phyloP scores from a whole-genome alignment of 306 rosid species.

The Mucuna pruriens region DNA sequence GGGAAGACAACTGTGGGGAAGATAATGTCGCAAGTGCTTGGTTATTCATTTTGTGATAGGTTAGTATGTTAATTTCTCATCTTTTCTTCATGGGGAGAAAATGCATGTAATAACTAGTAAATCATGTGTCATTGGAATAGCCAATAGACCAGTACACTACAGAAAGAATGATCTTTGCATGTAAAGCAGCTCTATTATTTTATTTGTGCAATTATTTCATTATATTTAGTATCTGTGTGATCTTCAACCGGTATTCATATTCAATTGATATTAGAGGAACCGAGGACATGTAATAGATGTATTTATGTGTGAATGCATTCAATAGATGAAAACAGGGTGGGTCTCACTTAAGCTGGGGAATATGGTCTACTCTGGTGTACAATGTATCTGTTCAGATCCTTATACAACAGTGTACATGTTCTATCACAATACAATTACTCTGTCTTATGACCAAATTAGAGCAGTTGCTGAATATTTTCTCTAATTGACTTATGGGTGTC shows the following conservation, averaged over 20 bases:
- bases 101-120: background rate
- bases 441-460: slow-evolving; percentile 11
- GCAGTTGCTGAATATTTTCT: slow-evolving; percentile 40
- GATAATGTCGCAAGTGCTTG: slow-evolving; percentile 76
- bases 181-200: slow-evolving; percentile 6
- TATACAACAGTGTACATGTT: background rate
- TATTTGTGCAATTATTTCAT: slow-evolving; percentile 6
- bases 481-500: slow-evolving; percentile 42
- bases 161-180: slow-evolving; percentile 9
- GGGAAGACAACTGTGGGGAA: slow-evolving; percentile 98
- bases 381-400: slow-evolving; percentile 32
- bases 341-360: slow-evolving; percentile 8
- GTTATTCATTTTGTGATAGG: slow-evolving; percentile 87
- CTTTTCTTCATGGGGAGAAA: slow-evolving; percentile 4
- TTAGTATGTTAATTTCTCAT: slow-evolving; percentile 46
- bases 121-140: background rate
- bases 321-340: slow-evolving; percentile 20
- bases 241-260: slow-evolving; percentile 30
- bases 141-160: background rate
- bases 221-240: slow-evolving; percentile 7
- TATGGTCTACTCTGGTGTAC: slow-evolving; percentile 29
- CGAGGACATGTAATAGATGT: background rate
- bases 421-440: slow-evolving; percentile 16
- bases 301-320: slow-evolving; percentile 9
- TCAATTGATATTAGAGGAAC: slow-evolving; percentile 7